phyloP scores from a whole-genome alignment of 305 asterid genomes.

The Ajuga reptans region DNA sequence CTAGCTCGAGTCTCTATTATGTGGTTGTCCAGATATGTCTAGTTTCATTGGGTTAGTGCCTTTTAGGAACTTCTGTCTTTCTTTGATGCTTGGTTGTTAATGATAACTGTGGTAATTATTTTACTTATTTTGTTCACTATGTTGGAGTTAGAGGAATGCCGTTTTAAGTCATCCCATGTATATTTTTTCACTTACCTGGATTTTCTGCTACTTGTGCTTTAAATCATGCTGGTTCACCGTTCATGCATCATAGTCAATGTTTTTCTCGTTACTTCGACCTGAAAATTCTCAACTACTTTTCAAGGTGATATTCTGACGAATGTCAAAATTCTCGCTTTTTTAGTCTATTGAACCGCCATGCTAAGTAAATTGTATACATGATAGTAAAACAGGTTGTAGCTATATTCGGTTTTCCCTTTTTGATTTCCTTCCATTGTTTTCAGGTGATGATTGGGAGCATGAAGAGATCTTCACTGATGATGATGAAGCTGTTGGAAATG shows the following conservation, averaged over 20 bases:
- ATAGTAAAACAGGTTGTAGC: neutral
- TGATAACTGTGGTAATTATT: neutral
- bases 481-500: slow-evolving; percentile 76
- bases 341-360: neutral
- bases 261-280: too few species aligned
- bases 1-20: neutral
- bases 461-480: slow-evolving; percentile 95
- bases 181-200: neutral
- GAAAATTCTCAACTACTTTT: neutral
- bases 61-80: neutral
- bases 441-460: slow-evolving; percentile 99
- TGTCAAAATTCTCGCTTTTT: neutral
- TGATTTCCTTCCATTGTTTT: slow-evolving; percentile 6
- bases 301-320: neutral
- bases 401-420: neutral
- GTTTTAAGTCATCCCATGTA: neutral
- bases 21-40: neutral
- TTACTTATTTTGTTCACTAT: neutral
- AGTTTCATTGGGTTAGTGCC: neutral
- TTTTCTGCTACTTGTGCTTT: neutral
- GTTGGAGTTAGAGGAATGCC: neutral
- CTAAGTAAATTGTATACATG: neutral
- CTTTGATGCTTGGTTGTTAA: neutral
- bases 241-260: neutral
- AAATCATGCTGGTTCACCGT: neutral